Evolutionary conservation across 192 early-diverging fungal genomes (phyloP).

Genomic region (Geranomyces variabilis): DNA sequence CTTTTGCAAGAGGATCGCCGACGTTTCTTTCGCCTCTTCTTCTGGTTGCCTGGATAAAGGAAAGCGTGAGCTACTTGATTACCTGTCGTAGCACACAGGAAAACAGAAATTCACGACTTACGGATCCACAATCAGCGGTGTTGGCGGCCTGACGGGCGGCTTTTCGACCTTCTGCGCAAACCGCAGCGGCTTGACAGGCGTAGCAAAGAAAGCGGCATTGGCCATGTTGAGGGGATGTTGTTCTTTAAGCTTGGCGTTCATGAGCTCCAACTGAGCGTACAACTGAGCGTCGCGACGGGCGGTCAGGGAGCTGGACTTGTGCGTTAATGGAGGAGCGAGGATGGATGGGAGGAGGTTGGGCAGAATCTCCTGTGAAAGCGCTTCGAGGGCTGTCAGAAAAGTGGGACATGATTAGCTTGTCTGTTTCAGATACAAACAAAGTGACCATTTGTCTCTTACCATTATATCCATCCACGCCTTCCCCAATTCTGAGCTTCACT

Average conservation of each 20-base stretch:
- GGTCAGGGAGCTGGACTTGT: conserved; percentile 33
- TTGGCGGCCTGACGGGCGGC: conserved; percentile 54
- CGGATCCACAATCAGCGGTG: conserved; percentile 48
- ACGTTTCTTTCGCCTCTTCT: conserved; percentile 54
- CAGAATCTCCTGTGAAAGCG: conserved; percentile 30
- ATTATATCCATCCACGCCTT: conserved; percentile 39
- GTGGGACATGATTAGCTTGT: background rate
- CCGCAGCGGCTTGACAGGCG: conserved; percentile 38
- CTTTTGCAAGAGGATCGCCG: conserved; percentile 56
- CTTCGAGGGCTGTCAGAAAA: conserved; percentile 4
- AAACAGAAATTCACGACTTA: conserved; percentile 19
- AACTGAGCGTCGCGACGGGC: conserved; percentile 56
- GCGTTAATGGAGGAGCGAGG: conserved; percentile 25
- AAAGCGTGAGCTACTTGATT: background rate
- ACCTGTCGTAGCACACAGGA: background rate
- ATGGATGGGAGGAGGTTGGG: conserved; percentile 25
- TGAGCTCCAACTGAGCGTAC: conserved; percentile 56
- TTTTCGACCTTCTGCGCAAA: conserved; percentile 56
- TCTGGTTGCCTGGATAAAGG: conserved; percentile 33
- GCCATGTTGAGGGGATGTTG: conserved; percentile 23
- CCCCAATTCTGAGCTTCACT: conserved; percentile 40
- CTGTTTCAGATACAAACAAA: background rate
- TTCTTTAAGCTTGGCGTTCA: conserved; percentile 55
- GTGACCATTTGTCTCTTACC: conserved; percentile 21
- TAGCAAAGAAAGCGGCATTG: background rate